Evolutionary conservation across 805 yeast species (phyloP).

Genomic region (Candida incommunis): DNA sequence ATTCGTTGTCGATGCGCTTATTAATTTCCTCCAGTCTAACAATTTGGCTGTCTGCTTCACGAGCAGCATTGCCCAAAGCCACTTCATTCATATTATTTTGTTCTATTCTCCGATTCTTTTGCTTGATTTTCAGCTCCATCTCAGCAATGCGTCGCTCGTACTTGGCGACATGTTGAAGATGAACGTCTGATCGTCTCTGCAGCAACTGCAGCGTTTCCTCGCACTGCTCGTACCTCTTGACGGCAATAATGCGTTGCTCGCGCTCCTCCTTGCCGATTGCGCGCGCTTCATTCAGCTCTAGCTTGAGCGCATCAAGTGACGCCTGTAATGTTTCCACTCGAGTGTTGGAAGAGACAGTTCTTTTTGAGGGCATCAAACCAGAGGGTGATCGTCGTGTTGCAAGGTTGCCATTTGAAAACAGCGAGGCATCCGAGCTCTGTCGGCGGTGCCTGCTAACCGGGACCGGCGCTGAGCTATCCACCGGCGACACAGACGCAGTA

Average conservation of each 20-base stretch:
- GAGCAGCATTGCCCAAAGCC: background rate
- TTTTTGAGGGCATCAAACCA: background rate
- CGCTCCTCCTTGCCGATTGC: constrained; percentile 29
- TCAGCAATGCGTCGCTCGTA: constrained; percentile 58
- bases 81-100: background rate
- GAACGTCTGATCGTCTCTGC: constrained; percentile 66
- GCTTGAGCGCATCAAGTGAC: constrained; percentile 40
- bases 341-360: constrained; percentile 7
- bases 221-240: constrained; percentile 10
- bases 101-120: constrained; percentile 2
- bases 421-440: background rate
- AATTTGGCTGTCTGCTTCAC: background rate
- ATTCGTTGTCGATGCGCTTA: background rate
- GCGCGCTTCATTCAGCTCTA: constrained; percentile 29
- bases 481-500: background rate
- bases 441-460: background rate
- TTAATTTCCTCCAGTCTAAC: background rate
- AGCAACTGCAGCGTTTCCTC: constrained; percentile 23
- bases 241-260: background rate
- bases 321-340: constrained; percentile 27
- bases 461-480: background rate
- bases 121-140: constrained; percentile 38
- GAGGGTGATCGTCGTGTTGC: background rate
- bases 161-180: constrained; percentile 50
- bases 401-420: background rate